Evolutionary conservation across 768 basidiomycete genomes (phyloP), one percentile per base, ranked within the genome.

Genomic region (Termitomyces sp.): DNA sequence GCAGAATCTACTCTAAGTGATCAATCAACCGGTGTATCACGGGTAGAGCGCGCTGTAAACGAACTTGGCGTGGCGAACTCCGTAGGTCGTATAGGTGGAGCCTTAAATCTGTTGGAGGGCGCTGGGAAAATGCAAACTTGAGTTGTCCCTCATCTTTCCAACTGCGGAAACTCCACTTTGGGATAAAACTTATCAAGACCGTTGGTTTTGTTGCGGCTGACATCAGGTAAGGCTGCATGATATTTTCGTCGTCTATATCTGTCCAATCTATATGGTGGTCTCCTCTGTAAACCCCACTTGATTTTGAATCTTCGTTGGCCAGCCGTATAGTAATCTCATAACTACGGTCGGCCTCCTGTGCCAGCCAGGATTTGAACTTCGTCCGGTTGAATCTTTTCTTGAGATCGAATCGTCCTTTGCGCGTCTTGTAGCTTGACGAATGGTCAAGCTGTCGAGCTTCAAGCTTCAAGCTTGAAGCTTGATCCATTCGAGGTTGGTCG

Each of bases 51-150:
- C 22, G 82, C 79, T 1, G 75, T 76, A 6, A 63, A 62, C 10
- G 59, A 64, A 20, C 42, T 62, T 12, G 43, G 49, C 27, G 74
- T 74, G 47, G 50, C 71, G 31, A 58, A 64, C 11, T 35, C 56
- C 16, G 54, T 61, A 11, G 55, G 39, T 25, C 56, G 58, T 2
- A 64, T 70, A 2, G 64, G 61, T 7, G 83, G 82, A 1, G 68
- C 82, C 2, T 63, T 84, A 27, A 68, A 69, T 2, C 60, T 85
- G 57, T 58, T 79, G 53, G 79, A 81, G 42, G 82, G 80, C 0
- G 76, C 70, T 18, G 76, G 76, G 3, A 62, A 43, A 48, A 20
- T 12, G 13, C 25, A 44, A 38, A 46, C 40, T 35, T 57, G 52
- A 44, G n/a, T 3, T 33, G 46, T n/a, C 54, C n/a, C 27, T 47